These are phyloP conservation scores for Tarenaya hassleriana DNA, from an alignment of 345 rosid species.

Conservation along the genomic window DNA sequence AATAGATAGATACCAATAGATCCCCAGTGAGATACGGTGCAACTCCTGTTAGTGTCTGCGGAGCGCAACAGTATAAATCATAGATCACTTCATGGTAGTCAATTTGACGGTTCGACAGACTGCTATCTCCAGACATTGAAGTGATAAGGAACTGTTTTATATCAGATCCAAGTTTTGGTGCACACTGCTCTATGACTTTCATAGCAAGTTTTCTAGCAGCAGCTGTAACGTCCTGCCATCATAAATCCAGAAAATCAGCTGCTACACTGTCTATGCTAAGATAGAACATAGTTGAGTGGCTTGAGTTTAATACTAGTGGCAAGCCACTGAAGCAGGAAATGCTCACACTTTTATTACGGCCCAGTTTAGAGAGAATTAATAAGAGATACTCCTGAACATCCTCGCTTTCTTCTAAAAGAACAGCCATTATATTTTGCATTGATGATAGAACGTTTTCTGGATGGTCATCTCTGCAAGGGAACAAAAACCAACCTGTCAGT, in stretches of 20 bases:
- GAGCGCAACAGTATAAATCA: constrained; percentile 77
- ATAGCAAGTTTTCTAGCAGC: constrained; percentile 85
- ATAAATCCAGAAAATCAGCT: constrained; percentile 26
- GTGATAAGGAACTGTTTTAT: constrained; percentile 85
- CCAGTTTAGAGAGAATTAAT: constrained; percentile 59
- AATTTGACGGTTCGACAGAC: constrained; percentile 43
- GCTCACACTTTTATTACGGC: constrained; percentile 69
- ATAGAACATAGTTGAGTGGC: background rate
- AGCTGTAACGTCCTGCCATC: constrained; percentile 49
- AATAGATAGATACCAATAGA: constrained; percentile 60
- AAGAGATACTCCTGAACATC: constrained; percentile 77
- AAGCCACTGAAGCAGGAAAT: constrained; percentile 15
- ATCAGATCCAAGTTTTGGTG: constrained; percentile 76
- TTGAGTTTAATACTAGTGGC: constrained; percentile 9
- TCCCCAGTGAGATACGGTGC: constrained; percentile 91
- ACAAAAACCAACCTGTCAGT: constrained; percentile 10
- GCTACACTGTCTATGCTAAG: constrained; percentile 13
- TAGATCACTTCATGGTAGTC: constrained; percentile 88
- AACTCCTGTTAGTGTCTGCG: constrained; percentile 77
- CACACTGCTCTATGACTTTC: constrained; percentile 81
- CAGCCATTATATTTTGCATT: constrained; percentile 83
- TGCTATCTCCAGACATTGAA: constrained; percentile 76
- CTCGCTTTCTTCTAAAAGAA: constrained; percentile 91
- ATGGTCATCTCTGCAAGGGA: constrained; percentile 80
- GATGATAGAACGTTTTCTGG: constrained; percentile 79